Base-by-base conservation (phyloP, 306 rosid genomes). In the Phaseolus lunatus region DNA sequence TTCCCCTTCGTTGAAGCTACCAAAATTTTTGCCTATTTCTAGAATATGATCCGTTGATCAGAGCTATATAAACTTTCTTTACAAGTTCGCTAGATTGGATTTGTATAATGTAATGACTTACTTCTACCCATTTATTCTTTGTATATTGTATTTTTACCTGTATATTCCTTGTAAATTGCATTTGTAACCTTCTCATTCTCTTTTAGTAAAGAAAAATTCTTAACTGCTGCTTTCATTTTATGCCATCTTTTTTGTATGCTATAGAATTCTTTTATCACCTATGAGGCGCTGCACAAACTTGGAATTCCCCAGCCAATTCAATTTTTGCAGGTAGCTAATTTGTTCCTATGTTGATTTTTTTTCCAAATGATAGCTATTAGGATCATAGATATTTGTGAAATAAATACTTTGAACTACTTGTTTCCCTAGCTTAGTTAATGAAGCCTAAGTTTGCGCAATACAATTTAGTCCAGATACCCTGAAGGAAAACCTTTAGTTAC, bases 381-480 rank as follows among this genome's bases (percentile, higher is more conserved):
- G 59, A 24, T 71, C 59, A 74, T 74, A 58, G 65, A 57, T 77
- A 27, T 82, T 16, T 79, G n/a, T 33, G 37, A 72, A 64, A 47
- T 81, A 35, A 29, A 73, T 76, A n/a, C 53, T 65, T 48, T 50
- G 20, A 54, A 59, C 73, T 56, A 48, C 43, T 58, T 79, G 62
- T 62, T 72, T 77, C 64, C 76, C 56, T 72, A 53, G 44, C 63
- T 49, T 77, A 50, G 83, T 84, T 88, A 68, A 83, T 85, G 78
- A 81, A 84, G 72, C 83, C 82, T 80, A 73, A 84, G 80, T 84
- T 79, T 84, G 68, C 78, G 67, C 69, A 70, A 80, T 82, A 84
- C 85, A 96, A 84, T 96, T 87, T 91, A 96, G 99, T 92, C 96
- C 91, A 96, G 97, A 84, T 92, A 96, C 88, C 96, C 96, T 45